phyloP scores from a whole-genome alignment of 139 green algal species.

The Tetradesmus obliquus region DNA sequence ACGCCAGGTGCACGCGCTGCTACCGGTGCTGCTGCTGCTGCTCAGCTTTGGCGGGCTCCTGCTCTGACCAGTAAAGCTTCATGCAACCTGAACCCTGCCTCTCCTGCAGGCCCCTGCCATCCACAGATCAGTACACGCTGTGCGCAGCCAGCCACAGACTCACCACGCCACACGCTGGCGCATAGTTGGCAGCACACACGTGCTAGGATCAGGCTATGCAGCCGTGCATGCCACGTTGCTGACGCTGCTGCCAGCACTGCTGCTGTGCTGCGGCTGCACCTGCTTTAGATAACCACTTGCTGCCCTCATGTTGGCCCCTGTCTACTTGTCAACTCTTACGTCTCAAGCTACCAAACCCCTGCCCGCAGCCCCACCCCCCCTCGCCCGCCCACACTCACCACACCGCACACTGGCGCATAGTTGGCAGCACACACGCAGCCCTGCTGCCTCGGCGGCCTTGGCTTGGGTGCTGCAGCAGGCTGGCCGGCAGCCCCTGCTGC shows the following conservation, averaged over 20 bases:
- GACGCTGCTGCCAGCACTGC: not conserved
- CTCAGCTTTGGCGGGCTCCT: not conserved
- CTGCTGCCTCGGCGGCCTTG: not conserved
- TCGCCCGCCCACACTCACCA: not conserved
- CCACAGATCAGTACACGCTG: no score
- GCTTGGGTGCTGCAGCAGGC: not conserved
- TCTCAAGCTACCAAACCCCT: no score
- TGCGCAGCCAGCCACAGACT: no score
- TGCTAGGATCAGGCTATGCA: not conserved
- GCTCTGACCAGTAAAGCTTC: not conserved
- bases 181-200: constrained; percentile 32
- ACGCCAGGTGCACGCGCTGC: no score
- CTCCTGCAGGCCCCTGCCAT: not conserved
- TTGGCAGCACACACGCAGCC: constrained; percentile 36
- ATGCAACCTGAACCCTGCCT: not conserved
- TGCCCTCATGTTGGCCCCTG: not conserved
- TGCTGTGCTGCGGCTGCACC: not conserved
- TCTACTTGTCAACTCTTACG: not conserved
- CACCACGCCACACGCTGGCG: constrained; percentile 49
- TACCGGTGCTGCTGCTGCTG: not conserved
- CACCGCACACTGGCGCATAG: constrained; percentile 47
- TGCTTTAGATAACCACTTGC: not conserved
- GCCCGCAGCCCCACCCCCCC: no score
- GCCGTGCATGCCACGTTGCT: not conserved
- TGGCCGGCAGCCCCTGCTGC: not conserved